Base-by-base conservation (phyloP, 2,329 filamentous ascomycete species). In the Beauveria varroae region DNA sequence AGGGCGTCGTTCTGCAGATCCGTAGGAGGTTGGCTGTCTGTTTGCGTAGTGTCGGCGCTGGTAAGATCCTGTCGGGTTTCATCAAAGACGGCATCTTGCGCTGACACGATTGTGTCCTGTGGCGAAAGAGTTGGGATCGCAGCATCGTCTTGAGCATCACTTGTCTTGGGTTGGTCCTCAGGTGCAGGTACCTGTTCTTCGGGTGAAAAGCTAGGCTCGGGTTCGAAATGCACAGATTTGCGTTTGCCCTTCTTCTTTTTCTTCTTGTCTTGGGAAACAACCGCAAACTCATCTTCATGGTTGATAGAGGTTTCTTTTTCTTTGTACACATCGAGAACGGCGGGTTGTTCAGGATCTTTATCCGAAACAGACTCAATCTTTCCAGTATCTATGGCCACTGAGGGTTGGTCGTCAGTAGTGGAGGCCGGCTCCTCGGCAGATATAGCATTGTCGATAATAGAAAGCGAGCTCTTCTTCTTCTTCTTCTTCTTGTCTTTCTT, bases 51-150 rank as follows among this genome's bases (percentile, higher is more conserved):
- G 26, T 68, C 66, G 20, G 62, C 40, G 18, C 63, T 67, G 22
- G 63, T 61, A n/a, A 63, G 54, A 18, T 57, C 63, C 34, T 64
- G 64, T 60, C 73, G 69, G 3, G 68, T 62, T 24, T 70, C 67
- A 22, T 66, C 18, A 18, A 67, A 65, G 18, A 47, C 53, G 26
- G 71, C 68, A n/a, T 63, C 68, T 57, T 74, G 72, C 5, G 70
- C 69, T 49, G 73, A 73, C 10, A 74, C 63, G 10, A 69, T 71
- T 14, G 72, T 73, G 18, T 69, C 37, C 12, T 67, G 62, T 10
- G 67, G 64, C 40, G 69, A 63, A 3, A 70, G 62, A 34, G 62
- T 57, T 22, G 52, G 51, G 5, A 47, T 57, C 10, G 24, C 44
- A 8, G 55, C 24, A 22, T 40, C 52, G 14, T 63, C 65, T 20